phyloP scores from a whole-genome alignment of 495 filamentous ascomycete genomes.

The Immersiella caudata region DNA sequence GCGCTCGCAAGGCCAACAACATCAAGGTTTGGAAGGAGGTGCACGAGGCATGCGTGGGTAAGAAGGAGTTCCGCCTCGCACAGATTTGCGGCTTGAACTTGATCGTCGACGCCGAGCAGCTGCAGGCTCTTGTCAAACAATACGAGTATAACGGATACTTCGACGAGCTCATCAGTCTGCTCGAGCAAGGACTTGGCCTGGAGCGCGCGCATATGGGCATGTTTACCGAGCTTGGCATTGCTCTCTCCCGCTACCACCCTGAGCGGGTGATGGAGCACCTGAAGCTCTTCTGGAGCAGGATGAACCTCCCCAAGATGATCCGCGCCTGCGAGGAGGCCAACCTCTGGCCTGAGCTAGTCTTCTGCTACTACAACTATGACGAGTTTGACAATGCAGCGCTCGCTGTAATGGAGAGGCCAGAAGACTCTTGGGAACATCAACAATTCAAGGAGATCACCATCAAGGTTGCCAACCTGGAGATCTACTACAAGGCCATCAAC shows the following conservation, averaged over 20 bases:
- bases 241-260: conserved; percentile 93
- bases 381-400: conserved; percentile 98
- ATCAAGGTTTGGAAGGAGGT: conserved; percentile 99
- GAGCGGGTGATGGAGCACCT: conserved; percentile 98
- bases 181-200: conserved; percentile 93
- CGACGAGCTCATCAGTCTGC: conserved; percentile 90
- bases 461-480: conserved; percentile 98
- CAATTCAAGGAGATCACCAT: conserved; percentile 99
- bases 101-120: conserved; percentile 96
- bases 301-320: conserved; percentile 99
- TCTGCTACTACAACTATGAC: conserved; percentile 99
- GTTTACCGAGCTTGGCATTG: conserved; percentile 96
- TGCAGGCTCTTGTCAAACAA: conserved; percentile 89
- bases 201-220: conserved; percentile 84
- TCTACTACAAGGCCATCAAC: conserved; percentile 96
- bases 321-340: conserved; percentile 92
- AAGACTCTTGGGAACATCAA: conserved; percentile 99
- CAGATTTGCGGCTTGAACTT: conserved; percentile 99
- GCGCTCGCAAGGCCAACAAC: conserved; percentile 98
- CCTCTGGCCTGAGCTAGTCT: conserved; percentile 96
- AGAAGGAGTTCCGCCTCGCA: conserved; percentile 98
- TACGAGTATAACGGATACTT: conserved; percentile 98
- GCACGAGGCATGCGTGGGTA: conserved; percentile 92
- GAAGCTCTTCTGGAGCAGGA: conserved; percentile 97
- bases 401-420: conserved; percentile 98